Evolutionary conservation across 2,329 filamentous ascomycete genomes (phyloP).

Genomic region (Botryotinia globosa): DNA sequence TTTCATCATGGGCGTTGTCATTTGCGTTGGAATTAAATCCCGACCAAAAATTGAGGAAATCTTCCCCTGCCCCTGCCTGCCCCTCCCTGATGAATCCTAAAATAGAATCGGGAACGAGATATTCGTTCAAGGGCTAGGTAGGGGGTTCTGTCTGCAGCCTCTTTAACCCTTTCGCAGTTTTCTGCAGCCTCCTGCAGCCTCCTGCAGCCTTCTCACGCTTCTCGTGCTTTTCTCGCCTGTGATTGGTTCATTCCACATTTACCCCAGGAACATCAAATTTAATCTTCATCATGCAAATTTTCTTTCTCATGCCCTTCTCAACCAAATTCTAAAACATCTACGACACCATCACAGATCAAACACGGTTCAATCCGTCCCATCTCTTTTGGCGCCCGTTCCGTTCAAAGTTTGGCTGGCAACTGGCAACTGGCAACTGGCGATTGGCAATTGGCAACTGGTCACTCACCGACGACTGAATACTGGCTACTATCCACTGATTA

Average conservation of each 20-base stretch:
- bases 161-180: neutral
- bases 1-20: neutral
- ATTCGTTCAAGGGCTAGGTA: no score
- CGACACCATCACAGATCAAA: neutral
- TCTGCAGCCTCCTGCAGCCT: neutral
- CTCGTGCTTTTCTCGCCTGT: neutral
- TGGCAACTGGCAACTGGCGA: neutral
- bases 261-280: neutral
- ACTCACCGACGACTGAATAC: neutral
- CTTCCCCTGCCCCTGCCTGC: neutral
- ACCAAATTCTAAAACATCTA: neutral
- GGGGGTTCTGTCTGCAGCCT: no score
- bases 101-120: no score
- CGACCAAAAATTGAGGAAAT: neutral
- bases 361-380: neutral
- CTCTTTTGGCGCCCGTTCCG: neutral
- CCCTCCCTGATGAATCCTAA: no score
- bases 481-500: neutral
- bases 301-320: neutral
- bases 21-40: neutral
- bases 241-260: neutral
- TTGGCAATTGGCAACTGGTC: neutral
- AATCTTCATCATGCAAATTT: neutral
- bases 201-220: neutral
- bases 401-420: no score